Evolutionary conservation across 2,329 filamentous ascomycete genomes (phyloP).

Genomic region (Paraphaeosphaeria minitans): DNA sequence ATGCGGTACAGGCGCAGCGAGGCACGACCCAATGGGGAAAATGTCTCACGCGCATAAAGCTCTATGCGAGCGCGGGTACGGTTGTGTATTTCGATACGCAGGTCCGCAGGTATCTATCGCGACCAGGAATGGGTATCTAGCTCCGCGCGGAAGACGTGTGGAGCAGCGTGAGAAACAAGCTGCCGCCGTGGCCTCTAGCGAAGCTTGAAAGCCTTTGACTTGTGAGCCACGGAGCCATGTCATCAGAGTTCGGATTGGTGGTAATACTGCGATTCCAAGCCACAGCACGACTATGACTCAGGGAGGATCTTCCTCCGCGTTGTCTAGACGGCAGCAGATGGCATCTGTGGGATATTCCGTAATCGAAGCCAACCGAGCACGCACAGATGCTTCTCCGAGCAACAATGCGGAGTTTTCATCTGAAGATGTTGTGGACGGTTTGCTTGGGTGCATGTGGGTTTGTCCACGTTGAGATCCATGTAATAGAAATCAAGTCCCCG

Average conservation of each 20-base stretch:
- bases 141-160: neutral
- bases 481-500: too few relatives aligned
- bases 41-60: conserved; percentile 34
- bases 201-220: neutral
- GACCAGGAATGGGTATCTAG: neutral
- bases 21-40: conserved; percentile 37
- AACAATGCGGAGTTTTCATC: neutral
- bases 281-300: neutral
- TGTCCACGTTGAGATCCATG: too few relatives aligned
- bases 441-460: neutral
- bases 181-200: conserved; percentile 5
- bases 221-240: conserved; percentile 1
- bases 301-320: neutral
- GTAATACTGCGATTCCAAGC: neutral
- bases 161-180: neutral
- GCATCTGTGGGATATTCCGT: neutral
- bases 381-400: neutral
- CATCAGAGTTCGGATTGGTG: neutral
- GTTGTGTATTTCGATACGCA: conserved; percentile 3
- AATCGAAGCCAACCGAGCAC: neutral
- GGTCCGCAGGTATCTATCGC: conserved; percentile 3
- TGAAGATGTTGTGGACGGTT: neutral
- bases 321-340: neutral
- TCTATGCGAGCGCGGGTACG: conserved; percentile 11
- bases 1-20: conserved; percentile 9